Base-by-base conservation (phyloP, 1,284 basidiomycete species). In the Ceratobasidium sp. region DNA sequence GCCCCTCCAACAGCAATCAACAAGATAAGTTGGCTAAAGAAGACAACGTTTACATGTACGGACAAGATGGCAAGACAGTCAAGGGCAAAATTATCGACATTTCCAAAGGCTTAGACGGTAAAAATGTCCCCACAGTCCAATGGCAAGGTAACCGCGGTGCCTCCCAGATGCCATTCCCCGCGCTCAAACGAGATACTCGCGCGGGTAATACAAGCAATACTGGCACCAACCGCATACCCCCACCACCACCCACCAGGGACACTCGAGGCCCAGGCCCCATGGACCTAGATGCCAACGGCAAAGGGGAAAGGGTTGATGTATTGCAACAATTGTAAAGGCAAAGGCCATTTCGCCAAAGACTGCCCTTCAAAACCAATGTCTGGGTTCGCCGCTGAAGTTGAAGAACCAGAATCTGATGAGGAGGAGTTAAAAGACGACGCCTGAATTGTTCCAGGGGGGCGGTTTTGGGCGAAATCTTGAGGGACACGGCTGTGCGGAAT, bases 401-500 rank as follows among this genome's bases (percentile, higher is more conserved):
- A 42, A 26, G 65, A 67, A 44, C 5, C 33, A 17, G 40, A 23
- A 12, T 65, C 62, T 2, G 61, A 62, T 2, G 38, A 42, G 6
- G 42, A 65, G 38, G 20, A 48, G 6, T 33, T 33, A 59, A 59
- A 59, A 59, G 57, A 13, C 9, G 15, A 59, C 13, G 26, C 57
- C 57, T 62, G 40, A 62, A 42, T 42, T 17, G 38, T 23, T 17
- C 42, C 9, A 48, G 46, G 46, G 65, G 65, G 26, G 13, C 17
- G 28, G 46, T 67, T 52, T 67, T 67, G 48, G 65, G 65, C 48
- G n/a, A n/a, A n/a, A n/a, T n/a, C n/a, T n/a, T n/a, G n/a, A n/a
- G n/a, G n/a, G n/a, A n/a, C n/a, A n/a, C n/a, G n/a, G n/a, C n/a
- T n/a, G n/a, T n/a, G n/a, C n/a, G n/a, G n/a, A n/a, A n/a, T n/a